These are phyloP conservation scores for Bassia scoparia DNA, from an alignment of 148 eudicot genomes.

Conservation along the genomic window DNA sequence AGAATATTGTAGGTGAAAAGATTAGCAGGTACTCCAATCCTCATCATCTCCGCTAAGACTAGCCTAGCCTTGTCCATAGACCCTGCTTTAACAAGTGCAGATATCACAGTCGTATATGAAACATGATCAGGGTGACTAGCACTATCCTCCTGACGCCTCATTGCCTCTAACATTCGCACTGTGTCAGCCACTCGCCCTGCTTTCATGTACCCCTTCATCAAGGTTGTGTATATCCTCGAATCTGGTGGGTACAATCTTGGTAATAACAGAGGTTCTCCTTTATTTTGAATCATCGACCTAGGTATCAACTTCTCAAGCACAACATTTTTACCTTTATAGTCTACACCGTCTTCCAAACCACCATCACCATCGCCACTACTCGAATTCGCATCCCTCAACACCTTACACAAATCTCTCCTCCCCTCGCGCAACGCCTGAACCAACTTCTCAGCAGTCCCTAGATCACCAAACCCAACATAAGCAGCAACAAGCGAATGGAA, in stretches of 20 bases:
- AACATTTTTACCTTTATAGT: slow-evolving; percentile 21
- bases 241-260: slow-evolving; percentile 50
- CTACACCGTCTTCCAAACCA: slow-evolving; percentile 16
- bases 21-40: slow-evolving; percentile 65
- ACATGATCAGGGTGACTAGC: slow-evolving; percentile 83
- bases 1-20: slow-evolving; percentile 77
- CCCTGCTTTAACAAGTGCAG: slow-evolving; percentile 77
- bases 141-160: slow-evolving; percentile 74
- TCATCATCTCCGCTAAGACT: slow-evolving; percentile 74
- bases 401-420: slow-evolving; percentile 58
- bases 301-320: slow-evolving; percentile 64
- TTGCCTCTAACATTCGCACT: slow-evolving; percentile 80
- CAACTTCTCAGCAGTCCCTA: slow-evolving; percentile 64
- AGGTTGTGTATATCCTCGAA: slow-evolving; percentile 80
- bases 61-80: slow-evolving; percentile 74
- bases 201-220: slow-evolving; percentile 98
- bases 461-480: slow-evolving; percentile 83
- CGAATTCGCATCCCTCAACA: slow-evolving; percentile 44
- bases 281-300: slow-evolving; percentile 22
- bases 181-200: slow-evolving; percentile 74
- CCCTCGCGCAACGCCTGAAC: slow-evolving; percentile 93
- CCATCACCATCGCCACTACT: slow-evolving; percentile 25
- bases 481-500: slow-evolving; percentile 91
- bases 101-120: slow-evolving; percentile 79
- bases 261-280: slow-evolving; percentile 55